Conservation (phyloP, 2,329 filamentous ascomycete species). For the Fusarium torreyae region DNA sequence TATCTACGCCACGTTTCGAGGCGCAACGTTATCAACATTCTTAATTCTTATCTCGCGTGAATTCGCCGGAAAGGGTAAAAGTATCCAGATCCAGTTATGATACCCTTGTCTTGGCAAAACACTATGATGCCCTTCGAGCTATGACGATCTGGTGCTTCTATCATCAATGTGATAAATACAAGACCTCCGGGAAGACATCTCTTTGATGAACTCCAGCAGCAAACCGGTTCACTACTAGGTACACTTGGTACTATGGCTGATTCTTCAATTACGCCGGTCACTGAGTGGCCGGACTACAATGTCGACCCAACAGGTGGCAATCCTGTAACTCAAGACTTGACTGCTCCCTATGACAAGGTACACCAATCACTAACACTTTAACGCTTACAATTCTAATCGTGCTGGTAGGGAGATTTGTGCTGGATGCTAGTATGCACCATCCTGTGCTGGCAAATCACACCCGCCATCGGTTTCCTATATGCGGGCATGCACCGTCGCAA, state of each 20-base stretch:
- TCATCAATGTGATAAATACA: conserved; percentile 12
- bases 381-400: background rate
- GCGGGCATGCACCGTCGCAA: conserved; percentile 58
- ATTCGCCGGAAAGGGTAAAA: conserved; percentile 29
- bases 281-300: conserved; percentile 61
- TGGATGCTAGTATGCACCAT: conserved; percentile 59
- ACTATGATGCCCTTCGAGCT: conserved; percentile 11
- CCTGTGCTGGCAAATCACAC: conserved; percentile 58
- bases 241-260: conserved; percentile 16
- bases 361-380: background rate
- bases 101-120: conserved; percentile 28
- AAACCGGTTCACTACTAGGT: background rate
- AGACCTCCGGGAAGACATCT: background rate
- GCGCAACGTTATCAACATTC: conserved; percentile 22
- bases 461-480: conserved; percentile 58
- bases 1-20: conserved; percentile 14
- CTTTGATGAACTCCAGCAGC: background rate
- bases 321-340: conserved; percentile 61
- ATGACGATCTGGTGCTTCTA: background rate
- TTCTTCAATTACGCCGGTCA: conserved; percentile 44
- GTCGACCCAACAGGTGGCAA: conserved; percentile 59
- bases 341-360: conserved; percentile 61
- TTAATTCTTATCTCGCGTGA: conserved; percentile 33
- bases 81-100: background rate
- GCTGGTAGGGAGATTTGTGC: conserved; percentile 57